phyloP scores from a whole-genome alignment of 1,284 basidiomycete species.

The Prillingera fragicola region DNA sequence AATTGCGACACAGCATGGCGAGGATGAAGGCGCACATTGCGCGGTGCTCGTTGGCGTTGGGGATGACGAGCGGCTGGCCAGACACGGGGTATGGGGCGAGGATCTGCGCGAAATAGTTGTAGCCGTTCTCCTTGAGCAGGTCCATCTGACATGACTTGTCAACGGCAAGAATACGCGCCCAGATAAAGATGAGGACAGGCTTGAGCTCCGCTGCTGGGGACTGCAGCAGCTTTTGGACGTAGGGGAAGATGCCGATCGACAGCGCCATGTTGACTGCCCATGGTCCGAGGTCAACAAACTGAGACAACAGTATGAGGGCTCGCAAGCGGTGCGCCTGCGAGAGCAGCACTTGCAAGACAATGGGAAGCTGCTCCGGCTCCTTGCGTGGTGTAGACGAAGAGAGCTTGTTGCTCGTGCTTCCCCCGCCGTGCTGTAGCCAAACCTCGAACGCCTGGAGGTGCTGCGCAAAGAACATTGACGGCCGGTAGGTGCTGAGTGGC shows the following conservation, averaged over 20 bases:
- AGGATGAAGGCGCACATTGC: slow-evolving; percentile 99
- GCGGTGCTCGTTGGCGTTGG: slow-evolving; percentile 92
- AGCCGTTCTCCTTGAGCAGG: slow-evolving; percentile 76
- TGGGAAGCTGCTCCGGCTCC: slow-evolving; percentile 85
- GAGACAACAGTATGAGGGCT: slow-evolving; percentile 91
- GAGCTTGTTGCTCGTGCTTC: slow-evolving; percentile 23
- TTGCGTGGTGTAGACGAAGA: slow-evolving; percentile 13
- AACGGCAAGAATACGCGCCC: slow-evolving; percentile 94
- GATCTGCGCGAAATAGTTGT: slow-evolving; percentile 80
- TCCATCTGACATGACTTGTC: slow-evolving; percentile 90
- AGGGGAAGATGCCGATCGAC: slow-evolving; percentile 98
- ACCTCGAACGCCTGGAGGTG: slow-evolving; percentile 97
- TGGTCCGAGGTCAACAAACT: slow-evolving; percentile 95
- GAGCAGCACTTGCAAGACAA: slow-evolving; percentile 91
- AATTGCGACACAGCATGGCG: slow-evolving; percentile 84
- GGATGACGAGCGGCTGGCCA: slow-evolving; percentile 55
- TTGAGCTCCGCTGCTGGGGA: slow-evolving; percentile 90
- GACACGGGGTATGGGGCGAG: slow-evolving; percentile 53
- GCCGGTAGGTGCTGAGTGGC: slow-evolving; percentile 58
- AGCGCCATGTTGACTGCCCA: slow-evolving; percentile 97
- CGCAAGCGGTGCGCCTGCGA: slow-evolving; percentile 94
- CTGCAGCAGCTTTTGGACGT: slow-evolving; percentile 92
- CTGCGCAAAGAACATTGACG: slow-evolving; percentile 93
- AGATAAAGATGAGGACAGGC: slow-evolving; percentile 98
- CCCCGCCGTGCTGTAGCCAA: slow-evolving; percentile 87